phyloP scores from a whole-genome alignment of 192 early-diverging fungal genomes.

The Rhizophlyctis rosea region DNA sequence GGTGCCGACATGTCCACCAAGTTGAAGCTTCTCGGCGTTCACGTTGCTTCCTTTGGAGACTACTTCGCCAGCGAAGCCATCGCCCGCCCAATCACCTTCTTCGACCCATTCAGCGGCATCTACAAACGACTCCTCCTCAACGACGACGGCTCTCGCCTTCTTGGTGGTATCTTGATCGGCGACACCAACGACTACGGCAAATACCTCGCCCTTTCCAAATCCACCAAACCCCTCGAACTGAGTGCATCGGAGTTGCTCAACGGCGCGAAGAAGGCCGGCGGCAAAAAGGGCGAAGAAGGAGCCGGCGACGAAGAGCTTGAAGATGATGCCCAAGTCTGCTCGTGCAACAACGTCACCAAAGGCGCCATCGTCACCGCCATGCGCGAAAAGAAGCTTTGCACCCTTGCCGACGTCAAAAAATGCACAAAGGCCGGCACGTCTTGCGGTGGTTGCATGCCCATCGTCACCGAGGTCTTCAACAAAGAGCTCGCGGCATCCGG shows the following conservation, averaged over 20 bases:
- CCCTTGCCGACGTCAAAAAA: slow-evolving; percentile 54
- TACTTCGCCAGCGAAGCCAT: slow-evolving; percentile 50
- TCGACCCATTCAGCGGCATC: slow-evolving; percentile 36
- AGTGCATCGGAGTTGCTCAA: slow-evolving; percentile 56
- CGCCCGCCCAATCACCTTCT: slow-evolving; percentile 4
- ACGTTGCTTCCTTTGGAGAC: slow-evolving; percentile 68
- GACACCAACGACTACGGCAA: slow-evolving; percentile 66
- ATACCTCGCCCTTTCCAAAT: slow-evolving; percentile 54
- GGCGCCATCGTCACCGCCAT: slow-evolving; percentile 50
- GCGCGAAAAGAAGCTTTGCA: slow-evolving; percentile 35
- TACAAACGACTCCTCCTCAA: slow-evolving; percentile 65
- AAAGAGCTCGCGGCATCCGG: slow-evolving; percentile 58
- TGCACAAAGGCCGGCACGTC: slow-evolving; percentile 61
- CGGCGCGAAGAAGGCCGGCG: too few relatives aligned
- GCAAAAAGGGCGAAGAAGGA: slow-evolving; percentile 5
- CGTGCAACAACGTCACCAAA: slow-evolving; percentile 69
- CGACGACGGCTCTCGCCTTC: slow-evolving; percentile 60
- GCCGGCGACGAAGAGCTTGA: slow-evolving; percentile 48
- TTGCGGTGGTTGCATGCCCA: slow-evolving; percentile 63
- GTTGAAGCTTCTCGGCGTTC: slow-evolving; percentile 64
- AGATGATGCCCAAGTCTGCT: slow-evolving; percentile 68
- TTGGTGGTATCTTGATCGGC: slow-evolving; percentile 69
- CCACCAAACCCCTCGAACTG: slow-evolving; percentile 39
- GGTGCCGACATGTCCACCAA: slow-evolving; percentile 65
- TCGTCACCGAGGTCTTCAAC: slow-evolving; percentile 57